Evolutionary conservation across 768 basidiomycete genomes (phyloP).

Genomic region (Pleurotus salmoneostramineus): DNA sequence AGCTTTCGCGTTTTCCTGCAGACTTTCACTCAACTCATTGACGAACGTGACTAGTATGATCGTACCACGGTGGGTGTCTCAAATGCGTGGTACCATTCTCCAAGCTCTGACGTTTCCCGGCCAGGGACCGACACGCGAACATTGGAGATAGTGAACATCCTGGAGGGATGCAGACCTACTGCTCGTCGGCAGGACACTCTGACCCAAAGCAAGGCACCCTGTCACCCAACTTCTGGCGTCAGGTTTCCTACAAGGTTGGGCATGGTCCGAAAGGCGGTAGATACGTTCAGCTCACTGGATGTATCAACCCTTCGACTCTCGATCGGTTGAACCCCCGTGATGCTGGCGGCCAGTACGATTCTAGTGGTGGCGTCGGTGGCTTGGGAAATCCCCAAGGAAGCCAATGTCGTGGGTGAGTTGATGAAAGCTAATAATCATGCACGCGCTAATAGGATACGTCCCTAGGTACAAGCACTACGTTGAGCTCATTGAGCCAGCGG

Average conservation of each 20-base stretch:
- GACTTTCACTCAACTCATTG: constrained; percentile 31
- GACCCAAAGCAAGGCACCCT: constrained; percentile 21
- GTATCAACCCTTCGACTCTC: constrained; percentile 20
- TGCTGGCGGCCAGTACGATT: constrained; percentile 31
- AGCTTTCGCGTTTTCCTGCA: constrained; percentile 28
- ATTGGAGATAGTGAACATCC: constrained; percentile 29
- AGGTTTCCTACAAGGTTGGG: constrained; percentile 23
- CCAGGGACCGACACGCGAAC: constrained; percentile 19
- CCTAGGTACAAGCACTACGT: constrained; percentile 30
- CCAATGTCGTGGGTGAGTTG: constrained; percentile 22
- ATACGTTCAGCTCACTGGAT: constrained; percentile 27
- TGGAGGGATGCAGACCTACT: constrained; percentile 29
- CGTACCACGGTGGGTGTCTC: constrained; percentile 4
- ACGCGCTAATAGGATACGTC: too few relatives aligned
- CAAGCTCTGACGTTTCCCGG: constrained; percentile 6
- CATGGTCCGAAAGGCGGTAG: constrained; percentile 18
- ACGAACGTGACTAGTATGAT: constrained; percentile 8
- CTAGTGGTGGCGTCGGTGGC: constrained; percentile 25
- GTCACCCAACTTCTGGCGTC: constrained; percentile 24
- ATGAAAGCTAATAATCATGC: neutral
- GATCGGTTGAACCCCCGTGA: constrained; percentile 24
- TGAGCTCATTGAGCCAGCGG: constrained; percentile 27
- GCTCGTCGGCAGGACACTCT: constrained; percentile 21
- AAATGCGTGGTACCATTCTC: neutral
- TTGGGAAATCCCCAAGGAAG: constrained; percentile 27